Evolutionary conservation across 345 rosid species (phyloP).

Genomic region (Pistacia integerrima): DNA sequence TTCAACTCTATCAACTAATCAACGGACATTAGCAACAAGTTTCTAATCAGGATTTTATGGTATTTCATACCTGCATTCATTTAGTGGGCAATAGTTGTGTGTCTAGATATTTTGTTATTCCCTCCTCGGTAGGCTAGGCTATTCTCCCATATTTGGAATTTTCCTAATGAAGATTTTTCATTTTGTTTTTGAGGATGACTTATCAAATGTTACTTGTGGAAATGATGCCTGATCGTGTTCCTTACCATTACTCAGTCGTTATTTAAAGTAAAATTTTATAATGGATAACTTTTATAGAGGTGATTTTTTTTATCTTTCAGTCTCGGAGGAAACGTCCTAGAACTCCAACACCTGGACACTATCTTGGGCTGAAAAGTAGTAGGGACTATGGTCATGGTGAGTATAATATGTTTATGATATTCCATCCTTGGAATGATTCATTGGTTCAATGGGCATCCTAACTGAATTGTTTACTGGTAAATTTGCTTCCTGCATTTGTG

Average conservation of each 20-base stretch:
- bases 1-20: slow-evolving; percentile 95
- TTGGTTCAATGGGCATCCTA: not conserved
- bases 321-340: slow-evolving; percentile 96
- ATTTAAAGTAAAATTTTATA: not conserved
- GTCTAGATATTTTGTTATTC: slow-evolving; percentile 31
- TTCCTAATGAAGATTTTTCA: not conserved
- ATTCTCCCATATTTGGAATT: slow-evolving; percentile 16
- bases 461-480: not conserved
- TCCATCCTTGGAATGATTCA: not conserved
- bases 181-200: not conserved
- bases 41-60: slow-evolving; percentile 78
- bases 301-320: slow-evolving; percentile 50
- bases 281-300: slow-evolving; percentile 13
- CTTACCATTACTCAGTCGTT: not conserved
- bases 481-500: slow-evolving; percentile 14
- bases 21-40: slow-evolving; percentile 95
- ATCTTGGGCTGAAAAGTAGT: slow-evolving; percentile 89
- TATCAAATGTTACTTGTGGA: slow-evolving; percentile 6
- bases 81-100: slow-evolving; percentile 30
- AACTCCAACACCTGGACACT: slow-evolving; percentile 99
- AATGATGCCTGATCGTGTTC: slow-evolving; percentile 19
- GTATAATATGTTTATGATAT: slow-evolving; percentile 5
- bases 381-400: slow-evolving; percentile 81
- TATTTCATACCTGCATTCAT: slow-evolving; percentile 56
- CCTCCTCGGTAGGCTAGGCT: slow-evolving; percentile 14